Conservation (phyloP, 148 eudicot genomes). For the Rhododendron ferrugineum region DNA sequence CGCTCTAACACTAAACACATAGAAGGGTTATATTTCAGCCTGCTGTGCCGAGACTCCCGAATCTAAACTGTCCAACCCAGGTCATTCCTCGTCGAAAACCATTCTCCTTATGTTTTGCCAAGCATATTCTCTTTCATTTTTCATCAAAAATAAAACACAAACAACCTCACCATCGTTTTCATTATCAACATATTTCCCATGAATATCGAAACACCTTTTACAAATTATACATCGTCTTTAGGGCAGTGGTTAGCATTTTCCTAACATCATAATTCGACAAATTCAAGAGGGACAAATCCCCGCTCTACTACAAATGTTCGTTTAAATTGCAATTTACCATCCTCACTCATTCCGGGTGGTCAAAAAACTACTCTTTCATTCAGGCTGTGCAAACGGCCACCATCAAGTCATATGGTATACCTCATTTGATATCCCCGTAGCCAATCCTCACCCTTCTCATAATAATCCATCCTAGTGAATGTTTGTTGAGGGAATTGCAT, state of each 20-base stretch:
- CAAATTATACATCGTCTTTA: background rate
- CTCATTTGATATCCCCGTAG: constrained; percentile 22
- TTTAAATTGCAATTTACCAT: background rate
- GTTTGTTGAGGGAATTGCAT: constrained; percentile 51
- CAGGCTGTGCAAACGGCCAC: background rate
- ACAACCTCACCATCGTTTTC: too few relatives aligned
- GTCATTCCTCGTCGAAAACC: too few relatives aligned
- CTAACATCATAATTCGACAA: background rate
- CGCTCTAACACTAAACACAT: too few relatives aligned
- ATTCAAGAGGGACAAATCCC: background rate
- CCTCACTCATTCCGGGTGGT: background rate
- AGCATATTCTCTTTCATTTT: too few relatives aligned
- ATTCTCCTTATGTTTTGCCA: too few relatives aligned
- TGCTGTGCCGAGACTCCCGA: too few relatives aligned
- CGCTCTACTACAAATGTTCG: background rate
- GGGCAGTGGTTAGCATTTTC: background rate
- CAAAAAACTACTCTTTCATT: background rate
- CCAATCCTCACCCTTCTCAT: constrained; percentile 95
- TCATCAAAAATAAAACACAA: too few relatives aligned
- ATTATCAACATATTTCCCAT: background rate
- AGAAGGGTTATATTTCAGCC: too few relatives aligned
- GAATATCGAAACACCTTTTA: background rate
- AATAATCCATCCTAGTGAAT: constrained; percentile 67
- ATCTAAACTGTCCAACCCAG: too few relatives aligned
- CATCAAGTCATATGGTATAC: constrained; percentile 33